Conservation (phyloP, 2,329 filamentous ascomycete genomes). For the Penicillium griseofulvum region DNA sequence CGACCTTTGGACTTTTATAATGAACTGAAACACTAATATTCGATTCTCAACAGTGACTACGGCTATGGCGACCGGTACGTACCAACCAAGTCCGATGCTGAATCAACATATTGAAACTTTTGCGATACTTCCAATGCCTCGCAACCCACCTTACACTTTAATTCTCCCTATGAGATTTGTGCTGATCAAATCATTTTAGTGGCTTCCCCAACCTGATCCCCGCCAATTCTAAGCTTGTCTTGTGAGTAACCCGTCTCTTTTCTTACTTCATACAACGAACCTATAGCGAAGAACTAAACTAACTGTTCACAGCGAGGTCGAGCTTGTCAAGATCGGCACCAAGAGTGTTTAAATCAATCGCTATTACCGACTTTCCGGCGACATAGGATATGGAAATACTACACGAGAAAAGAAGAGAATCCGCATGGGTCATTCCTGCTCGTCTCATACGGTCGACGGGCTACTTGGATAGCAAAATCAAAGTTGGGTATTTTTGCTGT, state of each 20-base stretch:
- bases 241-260: slow-evolving; percentile 60
- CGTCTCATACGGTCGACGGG: neutral
- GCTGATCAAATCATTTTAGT: slow-evolving; percentile 42
- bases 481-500: neutral
- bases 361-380: neutral
- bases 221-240: slow-evolving; percentile 70
- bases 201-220: slow-evolving; percentile 80
- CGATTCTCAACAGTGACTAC: slow-evolving; percentile 30
- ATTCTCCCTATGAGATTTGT: neutral
- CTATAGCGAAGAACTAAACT: slow-evolving; percentile 3
- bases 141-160: neutral
- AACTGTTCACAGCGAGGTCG: slow-evolving; percentile 57
- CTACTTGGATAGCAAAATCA: neutral
- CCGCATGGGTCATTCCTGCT: neutral
- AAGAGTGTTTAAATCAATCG: slow-evolving; percentile 39
- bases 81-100: neutral
- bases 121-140: neutral
- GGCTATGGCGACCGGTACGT: slow-evolving; percentile 44
- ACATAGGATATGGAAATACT: neutral
- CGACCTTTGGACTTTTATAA: neutral
- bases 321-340: slow-evolving; percentile 63
- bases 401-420: neutral
- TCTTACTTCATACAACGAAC: neutral
- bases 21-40: slow-evolving; percentile 7
- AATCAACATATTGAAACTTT: neutral